phyloP scores from a whole-genome alignment of 2,329 filamentous ascomycete genomes.

The Fusarium irregulare region DNA sequence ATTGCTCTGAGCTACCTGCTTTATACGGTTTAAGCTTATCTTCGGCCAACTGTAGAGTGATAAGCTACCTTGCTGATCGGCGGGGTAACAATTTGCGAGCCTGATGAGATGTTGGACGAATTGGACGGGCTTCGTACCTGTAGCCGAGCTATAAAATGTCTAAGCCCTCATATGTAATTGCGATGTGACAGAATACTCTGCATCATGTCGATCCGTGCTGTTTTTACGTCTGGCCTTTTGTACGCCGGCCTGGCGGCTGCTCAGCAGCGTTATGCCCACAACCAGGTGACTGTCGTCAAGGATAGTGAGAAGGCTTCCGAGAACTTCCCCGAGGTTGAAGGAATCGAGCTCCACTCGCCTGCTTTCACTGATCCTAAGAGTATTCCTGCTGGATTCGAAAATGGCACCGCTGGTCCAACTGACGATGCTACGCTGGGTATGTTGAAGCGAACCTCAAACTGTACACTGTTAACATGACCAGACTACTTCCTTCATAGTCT shows the following conservation, averaged over 20 bases:
- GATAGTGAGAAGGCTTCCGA: conserved; percentile 40
- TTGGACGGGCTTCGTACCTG: neutral
- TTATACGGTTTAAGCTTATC: conserved; percentile 32
- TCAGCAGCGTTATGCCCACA: conserved; percentile 42
- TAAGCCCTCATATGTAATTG: neutral
- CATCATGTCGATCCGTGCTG: conserved; percentile 19
- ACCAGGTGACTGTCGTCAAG: conserved; percentile 40
- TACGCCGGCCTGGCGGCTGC: conserved; percentile 35
- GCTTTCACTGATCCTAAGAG: conserved; percentile 41
- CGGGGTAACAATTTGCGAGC: conserved; percentile 4
- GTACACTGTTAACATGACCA: neutral
- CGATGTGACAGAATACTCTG: neutral
- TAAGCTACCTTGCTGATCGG: conserved; percentile 27
- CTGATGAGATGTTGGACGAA: neutral
- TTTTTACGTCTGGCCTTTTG: conserved; percentile 24
- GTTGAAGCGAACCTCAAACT: fast-evolving
- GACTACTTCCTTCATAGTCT: conserved; percentile 42
- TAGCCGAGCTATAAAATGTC: conserved; percentile 18
- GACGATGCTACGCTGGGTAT: conserved; percentile 29
- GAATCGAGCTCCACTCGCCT: conserved; percentile 43
- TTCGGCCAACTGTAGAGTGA: conserved; percentile 10
- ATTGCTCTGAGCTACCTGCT: conserved; percentile 23
- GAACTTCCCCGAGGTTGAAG: conserved; percentile 39
- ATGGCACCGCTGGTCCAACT: conserved; percentile 48
- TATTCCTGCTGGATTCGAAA: conserved; percentile 41